Base-by-base conservation (phyloP, 1,284 basidiomycete species). In the Trichosporon inkin region DNA sequence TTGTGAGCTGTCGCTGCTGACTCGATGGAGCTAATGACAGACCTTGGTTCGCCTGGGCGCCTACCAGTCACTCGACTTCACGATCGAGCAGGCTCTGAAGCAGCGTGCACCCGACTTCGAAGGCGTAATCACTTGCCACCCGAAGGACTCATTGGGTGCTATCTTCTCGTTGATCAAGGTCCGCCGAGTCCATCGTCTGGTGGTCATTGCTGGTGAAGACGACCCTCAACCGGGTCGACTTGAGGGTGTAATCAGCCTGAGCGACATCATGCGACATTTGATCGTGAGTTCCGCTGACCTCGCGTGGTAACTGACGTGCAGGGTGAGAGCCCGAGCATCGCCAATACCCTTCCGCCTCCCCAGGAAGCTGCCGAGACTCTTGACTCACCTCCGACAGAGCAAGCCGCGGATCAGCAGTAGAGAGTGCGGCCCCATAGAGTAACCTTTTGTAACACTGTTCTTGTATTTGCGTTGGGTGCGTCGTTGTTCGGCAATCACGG, bases 111-210 rank as follows among this genome's bases (percentile, higher is more conserved):
- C 88, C 7, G 96, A 99, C 76, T 99, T 98, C 75, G 88, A 90
- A 8, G 96, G 96, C 14, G 93, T 99, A 2, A 92, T 97, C 62
- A 91, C 95, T 19, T 99, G 96, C 74, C 92, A 90, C 1, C 91
- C 92, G 1, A 85, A 88, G 7, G 95, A 99, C 74, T 93, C 93
- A 0, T 81, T 99, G n/a, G 90, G 90, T 1, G 93, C 91, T 1
- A 84, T 99, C 20, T 85, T 99, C 63, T 88, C 91, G 62, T 85
- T 97, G 20, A 90, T 99, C 74, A 91, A 92, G 78, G 92, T 92
- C 72, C 85, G 93, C 35, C 82, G 96, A 22, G 92, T 97, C 6
- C 96, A 99, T 76, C 86, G 96, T 52, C 79, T 98, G 28, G 92
- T 95, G 1, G 92, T 96, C 3, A 91, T 95, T 8, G 72, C 83